Evolutionary conservation across 371 early-diverging fungal genomes (phyloP), one percentile per base, ranked within the genome.

Genomic region (Dichotomocladium elegans): DNA sequence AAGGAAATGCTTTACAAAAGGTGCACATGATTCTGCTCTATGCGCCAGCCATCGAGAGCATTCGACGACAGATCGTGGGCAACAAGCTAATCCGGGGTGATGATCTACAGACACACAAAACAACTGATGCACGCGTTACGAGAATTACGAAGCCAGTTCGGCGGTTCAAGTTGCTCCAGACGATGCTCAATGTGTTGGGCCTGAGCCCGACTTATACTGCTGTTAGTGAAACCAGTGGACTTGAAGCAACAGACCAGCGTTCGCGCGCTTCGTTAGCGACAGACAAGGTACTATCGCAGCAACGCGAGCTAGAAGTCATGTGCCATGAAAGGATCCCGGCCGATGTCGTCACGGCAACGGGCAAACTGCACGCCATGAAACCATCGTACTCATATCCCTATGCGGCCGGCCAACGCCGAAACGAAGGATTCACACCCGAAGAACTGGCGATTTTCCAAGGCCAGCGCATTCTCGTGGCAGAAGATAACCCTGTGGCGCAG

Each of bases 91-190:
- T 30, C 28, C 31, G 41, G 21, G 30, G n/a, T 30, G 42, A 51
- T 29, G 26, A n/a, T 11, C 45, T 26, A 15, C 45, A 45, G 14
- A 19, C 25, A 29, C 60, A 69, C 31, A n/a, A n/a, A n/a, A 21
- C 37, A 8, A 17, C n/a, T 37, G 37, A 37, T 37, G 64, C 66
- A n/a, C 56, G 49, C 15, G 49, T 81, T 0, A 68, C 73, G 4
- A 60, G 78, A 17, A 56, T 81, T 44, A 74, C 79, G n/a, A 81
- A 79, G 26, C 82, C 82, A 4, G 67, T 79, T 24, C 67, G 82
- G 3, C 64, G 72, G 1, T 51, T 74, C 15, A 79, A 77, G 41
- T 41, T 81, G 1, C 47, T 81, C 8, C 72, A 64, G 14, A 60
- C 66, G 1, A 46, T 75, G 21, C 44, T 48, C 26, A 46, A 42